These are phyloP conservation scores for Taphrina populina DNA, from an alignment of 1,139 yeast species.

Conservation along the genomic window DNA sequence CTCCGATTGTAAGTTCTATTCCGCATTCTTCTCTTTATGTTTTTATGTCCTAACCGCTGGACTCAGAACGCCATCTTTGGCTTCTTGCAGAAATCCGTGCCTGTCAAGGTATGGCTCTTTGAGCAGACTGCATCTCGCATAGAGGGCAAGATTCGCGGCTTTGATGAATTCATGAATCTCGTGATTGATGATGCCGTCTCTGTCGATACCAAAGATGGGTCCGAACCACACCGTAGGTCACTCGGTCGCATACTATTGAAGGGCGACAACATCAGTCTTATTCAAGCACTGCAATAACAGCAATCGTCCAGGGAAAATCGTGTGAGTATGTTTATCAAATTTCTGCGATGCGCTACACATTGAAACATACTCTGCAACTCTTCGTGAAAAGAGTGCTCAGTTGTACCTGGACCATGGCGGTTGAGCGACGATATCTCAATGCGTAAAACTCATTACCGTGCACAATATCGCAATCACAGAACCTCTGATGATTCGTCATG, in stretches of 20 bases:
- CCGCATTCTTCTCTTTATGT: not conserved
- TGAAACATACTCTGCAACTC: not conserved
- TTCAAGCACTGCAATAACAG: conserved; percentile 44
- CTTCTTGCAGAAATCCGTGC: conserved; percentile 75
- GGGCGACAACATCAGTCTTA: conserved; percentile 90
- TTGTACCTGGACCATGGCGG: no score
- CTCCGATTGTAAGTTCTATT: conserved; percentile 33
- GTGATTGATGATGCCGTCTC: conserved; percentile 90
- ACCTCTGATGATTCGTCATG: no score
- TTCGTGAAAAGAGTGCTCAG: no score
- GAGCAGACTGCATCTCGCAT: conserved; percentile 78
- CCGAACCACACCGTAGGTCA: conserved; percentile 50
- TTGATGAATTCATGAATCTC: conserved; percentile 96
- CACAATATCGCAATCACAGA: no score
- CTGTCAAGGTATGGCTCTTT: conserved; percentile 81
- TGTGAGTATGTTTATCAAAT: no score
- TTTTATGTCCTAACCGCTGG: not conserved
- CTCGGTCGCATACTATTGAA: conserved; percentile 68
- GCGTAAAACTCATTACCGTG: no score
- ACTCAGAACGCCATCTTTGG: conserved; percentile 69
- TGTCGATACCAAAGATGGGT: conserved; percentile 44
- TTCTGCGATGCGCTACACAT: not conserved
- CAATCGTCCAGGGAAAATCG: no score
- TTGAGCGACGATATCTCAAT: no score
- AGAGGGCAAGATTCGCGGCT: conserved; percentile 82